phyloP scores from a whole-genome alignment of 208 protist species.

The Leishmania tropica region DNA sequence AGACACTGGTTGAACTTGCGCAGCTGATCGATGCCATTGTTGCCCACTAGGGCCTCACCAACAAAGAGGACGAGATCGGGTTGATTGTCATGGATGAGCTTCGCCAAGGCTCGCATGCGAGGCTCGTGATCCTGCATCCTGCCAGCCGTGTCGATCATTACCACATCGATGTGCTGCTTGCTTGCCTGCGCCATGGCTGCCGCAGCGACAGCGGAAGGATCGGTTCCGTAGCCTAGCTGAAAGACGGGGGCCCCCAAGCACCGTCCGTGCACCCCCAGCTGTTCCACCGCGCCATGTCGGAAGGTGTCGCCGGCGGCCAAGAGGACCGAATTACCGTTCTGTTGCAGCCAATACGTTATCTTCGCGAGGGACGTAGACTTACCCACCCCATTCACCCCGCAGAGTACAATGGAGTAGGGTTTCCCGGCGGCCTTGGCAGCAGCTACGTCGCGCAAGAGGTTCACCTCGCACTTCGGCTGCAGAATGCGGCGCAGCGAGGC shows the following conservation, averaged over 20 bases:
- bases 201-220: slow-evolving; percentile 94
- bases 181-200: slow-evolving; percentile 93
- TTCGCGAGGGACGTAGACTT: slow-evolving; percentile 99
- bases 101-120: slow-evolving; percentile 98
- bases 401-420: slow-evolving; percentile 98
- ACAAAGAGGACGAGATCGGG: slow-evolving; percentile 99
- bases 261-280: slow-evolving; percentile 97
- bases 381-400: slow-evolving; percentile 99
- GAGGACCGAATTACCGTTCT: slow-evolving; percentile 92
- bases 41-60: slow-evolving; percentile 99
- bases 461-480: slow-evolving; percentile 95
- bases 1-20: slow-evolving; percentile 98
- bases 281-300: slow-evolving; percentile 99
- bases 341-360: slow-evolving; percentile 96
- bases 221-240: slow-evolving; percentile 97
- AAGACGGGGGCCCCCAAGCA: slow-evolving; percentile 95
- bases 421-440: slow-evolving; percentile 60
- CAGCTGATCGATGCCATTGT: slow-evolving; percentile 99
- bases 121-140: slow-evolving; percentile 99
- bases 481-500: slow-evolving; percentile 95
- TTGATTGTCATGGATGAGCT: slow-evolving; percentile 97
- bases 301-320: slow-evolving; percentile 99
- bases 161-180: slow-evolving; percentile 93
- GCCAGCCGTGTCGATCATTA: slow-evolving; percentile 99
- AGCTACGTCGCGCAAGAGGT: slow-evolving; percentile 95